Percentiles rank a stretch among this genome's conserved stretches.
These are phyloP conservation scores for Podaxis sp. DNA, from an alignment of 768 basidiomycete genomes.

Conservation along the genomic window DNA sequence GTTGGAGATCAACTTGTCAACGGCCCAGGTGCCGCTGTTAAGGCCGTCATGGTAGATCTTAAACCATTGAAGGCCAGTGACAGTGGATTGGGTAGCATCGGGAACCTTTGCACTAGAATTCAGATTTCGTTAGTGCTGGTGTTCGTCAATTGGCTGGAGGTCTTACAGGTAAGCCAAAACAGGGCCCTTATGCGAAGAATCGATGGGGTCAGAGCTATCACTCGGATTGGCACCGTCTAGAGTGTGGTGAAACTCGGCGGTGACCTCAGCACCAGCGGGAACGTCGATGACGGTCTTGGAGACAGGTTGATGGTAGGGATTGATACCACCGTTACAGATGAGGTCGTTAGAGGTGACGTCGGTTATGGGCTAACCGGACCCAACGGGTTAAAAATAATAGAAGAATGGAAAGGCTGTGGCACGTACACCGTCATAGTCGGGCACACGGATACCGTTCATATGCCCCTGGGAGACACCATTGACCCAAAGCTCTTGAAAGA, in stretches of 20 bases:
- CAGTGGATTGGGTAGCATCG: slow-evolving; percentile 42
- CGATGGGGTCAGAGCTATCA: slow-evolving; percentile 47
- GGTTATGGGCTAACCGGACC: slow-evolving; percentile 9
- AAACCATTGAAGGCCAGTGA: slow-evolving; percentile 57
- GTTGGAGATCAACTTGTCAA: slow-evolving; percentile 45
- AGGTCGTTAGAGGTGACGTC: slow-evolving; percentile 14
- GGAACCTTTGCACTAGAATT: slow-evolving; percentile 42
- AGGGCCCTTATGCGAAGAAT: slow-evolving; percentile 51
- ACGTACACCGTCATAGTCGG: slow-evolving; percentile 44
- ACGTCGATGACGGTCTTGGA: slow-evolving; percentile 27
- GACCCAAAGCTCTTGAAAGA: slow-evolving; percentile 56
- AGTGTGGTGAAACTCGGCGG: slow-evolving; percentile 53
- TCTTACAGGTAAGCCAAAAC: slow-evolving; percentile 49
- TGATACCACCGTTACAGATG: slow-evolving; percentile 13
- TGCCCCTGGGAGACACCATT: slow-evolving; percentile 51
- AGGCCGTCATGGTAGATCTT: slow-evolving; percentile 52
- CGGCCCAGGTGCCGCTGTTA: slow-evolving; percentile 42
- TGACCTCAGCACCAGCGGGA: slow-evolving; percentile 31
- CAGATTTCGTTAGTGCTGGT: background rate
- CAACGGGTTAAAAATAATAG: background rate
- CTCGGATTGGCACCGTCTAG: slow-evolving; percentile 40
- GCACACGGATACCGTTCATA: slow-evolving; percentile 39
- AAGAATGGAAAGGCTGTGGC: background rate
- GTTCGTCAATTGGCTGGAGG: background rate
- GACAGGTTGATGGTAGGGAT: slow-evolving; percentile 21